A percentile compares a stretch with the other conserved stretches of the same genome.
Conservation (phyloP, 1,284 basidiomycete genomes). For the Austroboletus novae-zelandiae region DNA sequence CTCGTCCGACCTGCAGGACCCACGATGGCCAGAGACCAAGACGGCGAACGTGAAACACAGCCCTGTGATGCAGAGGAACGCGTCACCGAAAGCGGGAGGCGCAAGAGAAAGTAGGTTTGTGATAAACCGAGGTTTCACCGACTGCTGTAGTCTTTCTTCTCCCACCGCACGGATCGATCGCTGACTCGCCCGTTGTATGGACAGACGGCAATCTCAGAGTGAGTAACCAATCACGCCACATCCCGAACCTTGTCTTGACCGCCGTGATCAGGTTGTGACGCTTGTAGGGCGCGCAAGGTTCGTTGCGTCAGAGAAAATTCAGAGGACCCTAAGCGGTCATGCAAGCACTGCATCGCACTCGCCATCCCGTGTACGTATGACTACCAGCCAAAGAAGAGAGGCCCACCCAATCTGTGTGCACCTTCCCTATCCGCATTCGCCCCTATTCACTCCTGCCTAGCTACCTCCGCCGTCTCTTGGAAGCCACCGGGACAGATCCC, state of each 20-base stretch:
- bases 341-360: slow-evolving; percentile 82
- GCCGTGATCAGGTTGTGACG: slow-evolving; percentile 65
- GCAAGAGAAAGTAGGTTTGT: slow-evolving; percentile 66
- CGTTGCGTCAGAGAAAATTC: slow-evolving; percentile 75
- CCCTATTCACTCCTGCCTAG: slow-evolving; percentile 34
- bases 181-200: slow-evolving; percentile 29
- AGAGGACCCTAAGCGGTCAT: slow-evolving; percentile 69
- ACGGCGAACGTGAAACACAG: too few species aligned
- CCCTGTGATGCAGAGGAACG: slow-evolving; percentile 36
- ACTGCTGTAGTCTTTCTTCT: slow-evolving; percentile 7
- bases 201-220: slow-evolving; percentile 80
- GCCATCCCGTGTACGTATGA: slow-evolving; percentile 86
- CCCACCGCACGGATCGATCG: slow-evolving; percentile 8
- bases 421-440: not conserved
- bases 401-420: slow-evolving; percentile 82
- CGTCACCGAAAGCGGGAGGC: slow-evolving; percentile 58
- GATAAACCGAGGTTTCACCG: slow-evolving; percentile 39
- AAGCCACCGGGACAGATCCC: slow-evolving; percentile 44
- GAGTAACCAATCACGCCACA: slow-evolving; percentile 28
- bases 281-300: slow-evolving; percentile 80
- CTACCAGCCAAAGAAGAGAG: slow-evolving; percentile 88
- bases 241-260: slow-evolving; percentile 11
- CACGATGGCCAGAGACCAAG: too few species aligned
- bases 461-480: slow-evolving; percentile 75
- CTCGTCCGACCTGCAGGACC: too few species aligned